Conservation (phyloP, 768 basidiomycete species). For the Coprinopsis strossmayeri region DNA sequence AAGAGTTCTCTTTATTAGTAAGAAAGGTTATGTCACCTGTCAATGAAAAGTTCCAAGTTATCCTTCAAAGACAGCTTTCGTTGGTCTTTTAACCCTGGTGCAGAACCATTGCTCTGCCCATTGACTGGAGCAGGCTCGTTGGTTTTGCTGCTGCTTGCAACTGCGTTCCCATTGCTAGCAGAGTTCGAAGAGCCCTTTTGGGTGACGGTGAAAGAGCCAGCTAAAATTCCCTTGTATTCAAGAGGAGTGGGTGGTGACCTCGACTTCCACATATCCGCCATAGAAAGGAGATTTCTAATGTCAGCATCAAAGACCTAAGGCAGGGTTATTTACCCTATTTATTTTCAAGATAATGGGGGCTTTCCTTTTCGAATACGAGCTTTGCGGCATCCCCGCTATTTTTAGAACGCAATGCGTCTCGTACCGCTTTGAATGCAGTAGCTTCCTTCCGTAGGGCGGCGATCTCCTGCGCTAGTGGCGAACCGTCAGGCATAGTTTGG, state of each 20-base stretch:
- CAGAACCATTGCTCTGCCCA: conserved; percentile 22
- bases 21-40: conserved; percentile 55
- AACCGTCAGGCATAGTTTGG: conserved; percentile 1
- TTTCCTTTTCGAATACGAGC: conserved; percentile 80
- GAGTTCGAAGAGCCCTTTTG: conserved; percentile 1
- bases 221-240: conserved; percentile 69
- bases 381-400: conserved; percentile 47
- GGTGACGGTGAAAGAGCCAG: conserved; percentile 49
- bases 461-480: conserved; percentile 74
- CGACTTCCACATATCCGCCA: conserved; percentile 97
- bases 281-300: conserved; percentile 80
- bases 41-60: conserved; percentile 75
- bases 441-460: conserved; percentile 86
- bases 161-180: conserved; percentile 21
- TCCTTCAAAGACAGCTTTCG: conserved; percentile 69
- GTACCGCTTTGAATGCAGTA: conserved; percentile 77
- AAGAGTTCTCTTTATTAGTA: neutral
- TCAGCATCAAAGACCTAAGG: conserved; percentile 81
- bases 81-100: conserved; percentile 70
- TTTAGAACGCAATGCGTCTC: conserved; percentile 38
- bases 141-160: conserved; percentile 15
- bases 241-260: conserved; percentile 83
- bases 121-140: conserved; percentile 10
- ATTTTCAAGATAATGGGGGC: neutral
- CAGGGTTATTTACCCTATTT: too few relatives aligned